Base-by-base conservation (phyloP, 2,329 filamentous ascomycete species). In the Zymoseptoria ardabiliae region DNA sequence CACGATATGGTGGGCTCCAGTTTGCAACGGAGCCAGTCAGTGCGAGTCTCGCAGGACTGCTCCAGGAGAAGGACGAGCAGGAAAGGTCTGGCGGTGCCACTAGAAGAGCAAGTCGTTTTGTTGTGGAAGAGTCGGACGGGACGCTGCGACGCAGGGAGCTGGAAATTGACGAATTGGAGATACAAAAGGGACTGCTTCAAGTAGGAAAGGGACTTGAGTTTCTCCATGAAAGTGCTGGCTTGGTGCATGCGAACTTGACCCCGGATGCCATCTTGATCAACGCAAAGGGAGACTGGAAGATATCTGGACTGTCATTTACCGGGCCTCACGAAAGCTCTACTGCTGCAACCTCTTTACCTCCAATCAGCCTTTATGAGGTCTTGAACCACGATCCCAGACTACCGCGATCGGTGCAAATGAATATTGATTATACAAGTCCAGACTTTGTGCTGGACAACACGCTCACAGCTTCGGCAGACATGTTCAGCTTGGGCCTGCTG, bases 271-370 rank as follows among this genome's bases (percentile, higher is more conserved):
- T 99, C 64, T 88, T 96, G 65, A 85, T 99, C 74, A 99, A 99
- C 76, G 85, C 90, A 49, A 99, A 99, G 84, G 96, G 90, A 53
- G 94, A 99, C 74, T 99, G 94, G 94, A 99, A 99, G 74, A 90
- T 99, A 23, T 93, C 91, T 67, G 94, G 93, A n/a, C 82, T 99
- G 48, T 85, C 89, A 0, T 99, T 97, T 73, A 90, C 89, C 71
- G 89, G 89, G 52, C 89, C 91, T 13, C 85, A 90, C 54, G 89
- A 91, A 66, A 83, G 84, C 67, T 89, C 89, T 20, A 86, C 85
- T 25, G 66, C 69, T 8, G 66, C 71, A 23, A 89, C 90, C 2
- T 88, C 90, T 3, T 85, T 96, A 54, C 82, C 87, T 50, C 88
- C 90, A 9, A 87, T 97, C 66, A 90, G 85, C 64, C 81, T 97